Percentiles rank a stretch among this genome's conserved stretches.
phyloP scores from a whole-genome alignment of 1,284 basidiomycete genomes.

The Pseudozyma thailandica region DNA sequence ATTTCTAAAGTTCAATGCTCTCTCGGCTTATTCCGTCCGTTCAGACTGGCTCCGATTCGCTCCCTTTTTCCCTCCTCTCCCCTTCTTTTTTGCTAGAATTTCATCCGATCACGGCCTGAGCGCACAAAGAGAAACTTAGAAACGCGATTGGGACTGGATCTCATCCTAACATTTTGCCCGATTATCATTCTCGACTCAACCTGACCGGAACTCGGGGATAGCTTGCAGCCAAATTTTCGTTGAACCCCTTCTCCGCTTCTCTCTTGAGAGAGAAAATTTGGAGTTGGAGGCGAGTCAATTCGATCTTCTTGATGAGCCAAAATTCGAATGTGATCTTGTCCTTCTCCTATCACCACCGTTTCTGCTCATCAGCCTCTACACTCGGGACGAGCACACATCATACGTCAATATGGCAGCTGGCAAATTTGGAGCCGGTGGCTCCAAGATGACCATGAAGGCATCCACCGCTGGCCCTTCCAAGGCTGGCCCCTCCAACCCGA shows the following conservation, averaged over 20 bases:
- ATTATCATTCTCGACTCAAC: too few relatives aligned
- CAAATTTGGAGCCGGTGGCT: slow-evolving; percentile 32
- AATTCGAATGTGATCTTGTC: too few relatives aligned
- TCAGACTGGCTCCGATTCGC: slow-evolving; percentile 15
- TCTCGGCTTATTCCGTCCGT: slow-evolving; percentile 32
- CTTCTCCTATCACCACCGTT: neutral
- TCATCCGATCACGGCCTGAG: slow-evolving; percentile 25
- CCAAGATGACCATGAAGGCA: slow-evolving; percentile 49
- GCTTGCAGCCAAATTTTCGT: slow-evolving; percentile 4
- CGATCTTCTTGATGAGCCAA: neutral
- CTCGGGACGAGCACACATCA: neutral
- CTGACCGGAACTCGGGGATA: slow-evolving; percentile 5
- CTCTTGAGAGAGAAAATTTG: slow-evolving; percentile 17
- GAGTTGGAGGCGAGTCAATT: neutral
- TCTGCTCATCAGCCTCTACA: neutral
- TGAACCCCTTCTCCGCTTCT: slow-evolving; percentile 3
- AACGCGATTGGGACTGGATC: too few relatives aligned
- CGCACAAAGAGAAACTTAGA: too few relatives aligned
- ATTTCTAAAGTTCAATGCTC: neutral
- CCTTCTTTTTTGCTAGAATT: too few relatives aligned
- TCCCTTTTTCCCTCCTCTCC: slow-evolving; percentile 1
- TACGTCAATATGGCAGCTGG: slow-evolving; percentile 27
- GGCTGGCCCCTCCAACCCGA: slow-evolving; percentile 5
- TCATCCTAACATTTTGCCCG: too few relatives aligned
- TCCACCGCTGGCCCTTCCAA: slow-evolving; percentile 18